Conservation (phyloP, 1,284 basidiomycete species). For the Ustilago trichophora region DNA sequence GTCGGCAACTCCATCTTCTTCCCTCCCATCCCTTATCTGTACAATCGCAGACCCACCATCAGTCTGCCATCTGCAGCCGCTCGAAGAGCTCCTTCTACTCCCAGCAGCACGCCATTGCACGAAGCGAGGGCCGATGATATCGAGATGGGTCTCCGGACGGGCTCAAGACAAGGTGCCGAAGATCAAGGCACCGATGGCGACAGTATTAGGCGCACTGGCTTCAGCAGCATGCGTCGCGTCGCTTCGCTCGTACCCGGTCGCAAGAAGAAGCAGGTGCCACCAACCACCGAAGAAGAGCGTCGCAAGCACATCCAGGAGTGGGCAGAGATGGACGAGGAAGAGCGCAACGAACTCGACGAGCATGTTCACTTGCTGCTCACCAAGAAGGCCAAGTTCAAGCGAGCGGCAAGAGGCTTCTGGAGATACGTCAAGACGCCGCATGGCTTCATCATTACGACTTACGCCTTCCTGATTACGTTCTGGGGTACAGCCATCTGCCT, state of each 20-base stretch:
- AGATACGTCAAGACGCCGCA: conserved; percentile 61
- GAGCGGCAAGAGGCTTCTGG: conserved; percentile 54
- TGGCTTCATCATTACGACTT: conserved; percentile 62
- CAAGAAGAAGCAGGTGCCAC: conserved; percentile 23
- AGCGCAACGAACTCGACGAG: conserved; percentile 71
- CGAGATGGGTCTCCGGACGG: conserved; percentile 24
- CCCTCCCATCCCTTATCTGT: conserved; percentile 74
- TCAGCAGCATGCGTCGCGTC: conserved; percentile 25
- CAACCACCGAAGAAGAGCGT: conserved; percentile 46
- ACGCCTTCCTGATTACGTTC: conserved; percentile 57
- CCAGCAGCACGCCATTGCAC: conserved; percentile 8
- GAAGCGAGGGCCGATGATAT: conserved; percentile 22
- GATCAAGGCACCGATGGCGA: conserved; percentile 3
- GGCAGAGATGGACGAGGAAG: conserved; percentile 61
- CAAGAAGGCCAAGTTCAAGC: conserved; percentile 71
- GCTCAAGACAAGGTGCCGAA: neutral
- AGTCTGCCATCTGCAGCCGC: conserved; percentile 68
- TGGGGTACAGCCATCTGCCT: conserved; percentile 63
- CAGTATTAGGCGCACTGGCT: neutral
- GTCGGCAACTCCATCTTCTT: conserved; percentile 81
- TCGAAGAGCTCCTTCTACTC: conserved; percentile 1
- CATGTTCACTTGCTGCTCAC: conserved; percentile 82
- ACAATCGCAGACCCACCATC: conserved; percentile 76
- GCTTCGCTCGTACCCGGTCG: conserved; percentile 17
- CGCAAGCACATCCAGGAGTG: conserved; percentile 56